phyloP scores from a whole-genome alignment of 2,329 filamentous ascomycete species.

The Hyphodiscus sp. region DNA sequence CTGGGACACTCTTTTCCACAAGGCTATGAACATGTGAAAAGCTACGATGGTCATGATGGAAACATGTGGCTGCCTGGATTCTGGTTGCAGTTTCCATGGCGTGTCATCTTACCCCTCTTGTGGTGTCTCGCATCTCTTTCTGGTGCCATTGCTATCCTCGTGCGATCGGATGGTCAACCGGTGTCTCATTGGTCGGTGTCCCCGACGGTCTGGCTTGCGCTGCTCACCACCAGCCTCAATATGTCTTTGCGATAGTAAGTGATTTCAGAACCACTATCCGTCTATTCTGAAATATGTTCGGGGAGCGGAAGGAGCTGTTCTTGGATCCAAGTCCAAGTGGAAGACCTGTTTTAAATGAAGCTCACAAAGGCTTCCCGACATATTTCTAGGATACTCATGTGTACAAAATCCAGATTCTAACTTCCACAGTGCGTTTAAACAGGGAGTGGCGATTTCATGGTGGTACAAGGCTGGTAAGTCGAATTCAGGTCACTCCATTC shows the following conservation, averaged over 20 bases:
- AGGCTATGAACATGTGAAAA: neutral
- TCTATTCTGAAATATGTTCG: neutral
- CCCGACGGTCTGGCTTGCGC: slow-evolving; percentile 11
- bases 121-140: neutral
- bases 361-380: neutral
- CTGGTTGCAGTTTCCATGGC: slow-evolving; percentile 2
- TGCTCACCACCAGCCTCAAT: slow-evolving; percentile 8
- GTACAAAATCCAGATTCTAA: neutral
- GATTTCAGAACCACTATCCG: neutral
- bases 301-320: neutral
- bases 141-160: slow-evolving; percentile 5
- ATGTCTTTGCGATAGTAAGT: neutral
- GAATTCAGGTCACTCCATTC: no score
- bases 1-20: neutral
- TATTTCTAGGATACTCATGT: neutral
- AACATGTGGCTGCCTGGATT: slow-evolving; percentile 3
- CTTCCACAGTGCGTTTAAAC: slow-evolving; percentile 3
- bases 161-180: slow-evolving; percentile 6
- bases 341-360: no score
- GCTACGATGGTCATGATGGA: neutral
- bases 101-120: neutral
- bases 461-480: slow-evolving; percentile 7
- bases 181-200: slow-evolving; percentile 5
- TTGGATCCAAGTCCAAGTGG: neutral
- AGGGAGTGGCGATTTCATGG: slow-evolving; percentile 10